Evolutionary conservation across 148 eudicot genomes (phyloP), one percentile per base, ranked within the genome.

Genomic region (Arbutus unedo): DNA sequence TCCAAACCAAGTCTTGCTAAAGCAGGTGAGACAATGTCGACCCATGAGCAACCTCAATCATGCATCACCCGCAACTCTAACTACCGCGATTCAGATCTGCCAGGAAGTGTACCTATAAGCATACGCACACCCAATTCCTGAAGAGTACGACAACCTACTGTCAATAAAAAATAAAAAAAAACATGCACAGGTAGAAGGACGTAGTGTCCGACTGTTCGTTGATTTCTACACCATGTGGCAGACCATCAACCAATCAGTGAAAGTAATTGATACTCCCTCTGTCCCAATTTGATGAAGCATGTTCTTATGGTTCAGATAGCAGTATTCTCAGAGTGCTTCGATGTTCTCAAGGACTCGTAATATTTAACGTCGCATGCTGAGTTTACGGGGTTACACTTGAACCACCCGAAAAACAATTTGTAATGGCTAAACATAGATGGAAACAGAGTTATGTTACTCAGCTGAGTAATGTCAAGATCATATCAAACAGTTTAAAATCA

Each of bases 1-100:
- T 5, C 77, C 54, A 72, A 72, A 10, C 51, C 76, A 44, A 16
- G 53, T 72, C 76, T 73, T 73, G 76, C 15, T 73, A 19, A 73
- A 45, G 49, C 53, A 73, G 51, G 44, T 45, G 76, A 19, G 25
- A 72, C 21, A 45, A 3, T 73, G 25, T 19, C 3, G 51, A 31
- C 1, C 23, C 23, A 41, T 31, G 43, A 66, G 47, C 74, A 68
- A 68, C 74, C 74, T 41, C 75, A 7, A 18, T 6, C 21, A 72
- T 16, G 21, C 49, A 44, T 72, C 11, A 72, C n/a, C 49, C 10
- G 10, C 48, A 70, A 41, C 48, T 70, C 47, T 44, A 71, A 44
- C 75, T 71, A 44, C 21, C 49, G 21, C 49, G 15, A 41, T 71
- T 6, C 48, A 44, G 21, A 71, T 18, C 15, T 18, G 50, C 71